Conservation (phyloP, 768 basidiomycete genomes). For the Galerina sulciceps region DNA sequence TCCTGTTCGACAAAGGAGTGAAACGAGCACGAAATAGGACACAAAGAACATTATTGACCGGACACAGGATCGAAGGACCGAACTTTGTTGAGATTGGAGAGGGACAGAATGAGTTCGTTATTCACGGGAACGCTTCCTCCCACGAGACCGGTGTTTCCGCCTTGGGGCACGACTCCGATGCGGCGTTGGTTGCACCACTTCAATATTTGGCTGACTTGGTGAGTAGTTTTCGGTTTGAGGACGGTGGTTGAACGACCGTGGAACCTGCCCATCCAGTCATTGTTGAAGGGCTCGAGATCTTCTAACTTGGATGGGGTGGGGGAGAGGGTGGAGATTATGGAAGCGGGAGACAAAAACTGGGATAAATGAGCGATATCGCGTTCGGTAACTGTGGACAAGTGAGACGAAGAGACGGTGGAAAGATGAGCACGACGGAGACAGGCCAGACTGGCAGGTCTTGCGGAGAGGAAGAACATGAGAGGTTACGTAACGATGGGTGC, state of each 20-base stretch:
- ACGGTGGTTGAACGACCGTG: slow-evolving; percentile 84
- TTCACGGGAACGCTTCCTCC: slow-evolving; percentile 90
- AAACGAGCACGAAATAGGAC: slow-evolving; percentile 16
- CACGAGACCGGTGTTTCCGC: slow-evolving; percentile 97
- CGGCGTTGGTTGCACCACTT: slow-evolving; percentile 82
- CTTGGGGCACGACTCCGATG: slow-evolving; percentile 95
- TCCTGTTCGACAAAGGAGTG: slow-evolving; percentile 50
- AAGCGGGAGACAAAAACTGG: slow-evolving; percentile 61
- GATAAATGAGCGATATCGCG: slow-evolving; percentile 71
- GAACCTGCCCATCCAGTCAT: slow-evolving; percentile 98
- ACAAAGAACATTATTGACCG: slow-evolving; percentile 45
- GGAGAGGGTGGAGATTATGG: slow-evolving; percentile 71
- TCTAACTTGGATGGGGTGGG: slow-evolving; percentile 54
- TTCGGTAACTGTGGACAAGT: slow-evolving; percentile 53
- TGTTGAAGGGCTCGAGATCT: slow-evolving; percentile 82
- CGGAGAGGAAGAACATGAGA: slow-evolving; percentile 22
- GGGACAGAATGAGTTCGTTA: slow-evolving; percentile 86
- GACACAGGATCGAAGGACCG: slow-evolving; percentile 86
- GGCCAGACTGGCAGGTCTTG: slow-evolving; percentile 20
- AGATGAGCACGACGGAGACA: slow-evolving; percentile 21
- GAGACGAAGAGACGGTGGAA: slow-evolving; percentile 27
- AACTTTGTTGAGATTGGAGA: slow-evolving; percentile 81
- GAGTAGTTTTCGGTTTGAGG: slow-evolving; percentile 84
- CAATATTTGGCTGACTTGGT: slow-evolving; percentile 88
- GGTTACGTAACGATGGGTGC: slow-evolving; percentile 3